phyloP scores from a whole-genome alignment of 2,329 filamentous ascomycete genomes.

The Trichoderma harzianum region DNA sequence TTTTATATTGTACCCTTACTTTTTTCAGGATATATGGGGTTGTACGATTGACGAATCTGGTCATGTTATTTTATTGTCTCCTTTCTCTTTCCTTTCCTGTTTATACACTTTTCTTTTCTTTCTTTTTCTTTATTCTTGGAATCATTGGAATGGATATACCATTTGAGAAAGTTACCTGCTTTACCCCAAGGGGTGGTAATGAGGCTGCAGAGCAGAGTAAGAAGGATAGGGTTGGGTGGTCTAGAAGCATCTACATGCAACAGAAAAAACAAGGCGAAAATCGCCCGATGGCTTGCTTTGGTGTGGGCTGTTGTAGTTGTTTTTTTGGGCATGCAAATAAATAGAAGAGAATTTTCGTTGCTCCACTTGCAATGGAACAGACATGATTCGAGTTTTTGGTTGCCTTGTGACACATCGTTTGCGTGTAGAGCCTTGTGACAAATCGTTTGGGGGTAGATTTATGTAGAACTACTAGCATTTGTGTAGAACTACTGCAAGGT shows the following conservation, averaged over 20 bases:
- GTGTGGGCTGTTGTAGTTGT: not conserved
- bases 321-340: not conserved
- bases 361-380: slow-evolving; percentile 1
- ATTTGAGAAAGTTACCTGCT: not conserved
- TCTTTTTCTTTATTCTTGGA: not conserved
- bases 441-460: not conserved
- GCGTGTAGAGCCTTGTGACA: not conserved
- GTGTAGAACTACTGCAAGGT: not conserved
- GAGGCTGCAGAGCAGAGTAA: not conserved
- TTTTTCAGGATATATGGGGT: not conserved
- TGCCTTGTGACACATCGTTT: not conserved
- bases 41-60: slow-evolving; percentile 6
- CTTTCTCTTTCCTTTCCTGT: not conserved
- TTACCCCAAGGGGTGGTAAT: not conserved
- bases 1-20: not conserved
- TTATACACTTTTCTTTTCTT: not conserved
- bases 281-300: not conserved
- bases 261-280: not conserved
- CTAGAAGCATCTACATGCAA: not conserved
- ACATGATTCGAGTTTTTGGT: not conserved
- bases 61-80: not conserved
- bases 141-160: slow-evolving; percentile 11
- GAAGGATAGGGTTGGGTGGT: not conserved
- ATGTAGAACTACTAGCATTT: not conserved
- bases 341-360: not conserved